These are phyloP conservation scores for Exobasidium cylindrosporum DNA, from an alignment of 1,284 basidiomycete species.

Conservation along the genomic window DNA sequence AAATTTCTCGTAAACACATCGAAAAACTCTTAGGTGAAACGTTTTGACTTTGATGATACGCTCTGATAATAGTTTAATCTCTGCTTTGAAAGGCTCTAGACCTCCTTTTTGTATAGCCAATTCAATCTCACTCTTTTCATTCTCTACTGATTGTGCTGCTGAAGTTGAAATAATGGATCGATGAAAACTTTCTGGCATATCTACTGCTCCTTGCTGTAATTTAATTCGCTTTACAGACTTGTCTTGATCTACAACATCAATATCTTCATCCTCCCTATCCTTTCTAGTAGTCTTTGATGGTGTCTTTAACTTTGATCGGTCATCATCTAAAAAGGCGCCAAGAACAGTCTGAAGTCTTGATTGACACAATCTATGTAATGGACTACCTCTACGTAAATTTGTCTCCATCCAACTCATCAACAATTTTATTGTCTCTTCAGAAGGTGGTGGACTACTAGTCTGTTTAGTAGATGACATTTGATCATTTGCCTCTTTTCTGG, in stretches of 20 bases:
- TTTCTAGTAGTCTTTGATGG: not conserved
- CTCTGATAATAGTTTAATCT: constrained; percentile 37
- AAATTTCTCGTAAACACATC: constrained; percentile 32
- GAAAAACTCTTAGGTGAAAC: constrained; percentile 41
- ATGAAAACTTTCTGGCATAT: not conserved
- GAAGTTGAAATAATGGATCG: not conserved
- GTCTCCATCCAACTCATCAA: constrained; percentile 43
- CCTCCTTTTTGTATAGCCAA: constrained; percentile 28
- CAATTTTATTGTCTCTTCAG: constrained; percentile 27
- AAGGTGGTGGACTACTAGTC: constrained; percentile 20
- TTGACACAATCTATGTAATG: constrained; percentile 41
- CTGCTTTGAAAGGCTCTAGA: constrained; percentile 36
- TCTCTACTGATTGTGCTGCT: not conserved
- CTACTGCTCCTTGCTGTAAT: not conserved
- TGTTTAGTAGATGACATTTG: constrained; percentile 11
- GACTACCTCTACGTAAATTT: constrained; percentile 28
- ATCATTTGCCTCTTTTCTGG: constrained; percentile 16
- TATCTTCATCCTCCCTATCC: not conserved
- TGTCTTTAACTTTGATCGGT: not conserved
- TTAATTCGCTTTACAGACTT: not conserved
- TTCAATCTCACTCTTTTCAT: constrained; percentile 9
- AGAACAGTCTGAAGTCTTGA: constrained; percentile 30
- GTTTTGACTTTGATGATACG: constrained; percentile 38
- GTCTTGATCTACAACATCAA: not conserved
- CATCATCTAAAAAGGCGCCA: constrained; percentile 27